Base-by-base conservation (phyloP, 75 land plant species). In the Pinus albicaulis region DNA sequence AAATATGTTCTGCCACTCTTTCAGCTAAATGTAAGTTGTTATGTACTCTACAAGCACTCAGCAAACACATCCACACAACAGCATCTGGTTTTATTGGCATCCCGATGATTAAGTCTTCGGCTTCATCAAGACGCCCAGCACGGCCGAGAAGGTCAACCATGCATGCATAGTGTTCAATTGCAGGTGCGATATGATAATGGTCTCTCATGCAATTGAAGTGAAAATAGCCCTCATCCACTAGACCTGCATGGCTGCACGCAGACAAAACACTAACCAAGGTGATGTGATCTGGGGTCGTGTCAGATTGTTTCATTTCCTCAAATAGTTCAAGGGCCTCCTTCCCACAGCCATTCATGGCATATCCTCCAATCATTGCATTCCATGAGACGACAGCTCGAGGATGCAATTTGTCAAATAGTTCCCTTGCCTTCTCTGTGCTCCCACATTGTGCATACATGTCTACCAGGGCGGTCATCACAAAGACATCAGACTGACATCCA, bases 341-440 rank as follows among this genome's bases (percentile, higher is more conserved):
- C 36, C 79, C 85, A 57, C 73, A 74, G 8, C 92, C 92, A 71
- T 82, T 82, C 80, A 87, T 82, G 2, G 81, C 84, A 34, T 84
- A 81, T 31, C 89, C 86, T 34, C 81, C 80, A 76, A 89, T 81
- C 89, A 89, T 86, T 6, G 83, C 80, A 74, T 89, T 89, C 88
- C 89, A 89, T 52, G 82, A 74, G 25, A 81, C 75, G 73, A 80
- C 38, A 63, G 44, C 82, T 11, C n/a, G 59, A 41, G 38, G 0
- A 63, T 71, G 57, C 76, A 84, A 62, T 28, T 60, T 75, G 66
- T 72, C 48, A 84, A 89, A 86, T 25, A 86, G 72, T 25, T 82
- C 79, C 73, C 59, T 23, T 48, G 86, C 91, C 17, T 81, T 69
- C 20, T 84, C 81, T 28, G 62, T 31, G n/a, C 68, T 74, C 19